phyloP scores from a whole-genome alignment of 306 rosid genomes.

The Acacia crassicarpa region DNA sequence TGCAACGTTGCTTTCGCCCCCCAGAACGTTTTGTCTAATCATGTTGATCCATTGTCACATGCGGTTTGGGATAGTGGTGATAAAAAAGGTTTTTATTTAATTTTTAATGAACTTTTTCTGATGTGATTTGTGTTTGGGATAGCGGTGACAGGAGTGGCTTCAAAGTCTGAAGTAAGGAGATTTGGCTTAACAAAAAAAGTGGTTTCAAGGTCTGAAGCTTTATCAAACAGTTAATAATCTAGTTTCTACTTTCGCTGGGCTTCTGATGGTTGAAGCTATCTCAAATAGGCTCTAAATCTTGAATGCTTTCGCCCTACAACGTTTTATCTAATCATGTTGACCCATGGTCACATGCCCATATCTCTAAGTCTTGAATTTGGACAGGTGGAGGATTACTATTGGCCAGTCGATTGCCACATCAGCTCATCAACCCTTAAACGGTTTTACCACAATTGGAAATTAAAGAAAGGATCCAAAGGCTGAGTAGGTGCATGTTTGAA shows the following conservation, averaged over 20 bases:
- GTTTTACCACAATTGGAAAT: neutral
- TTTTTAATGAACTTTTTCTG: too few species aligned
- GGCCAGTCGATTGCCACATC: neutral
- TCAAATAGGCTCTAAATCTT: too few species aligned
- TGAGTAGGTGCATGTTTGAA: neutral
- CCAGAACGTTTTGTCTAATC: constrained; percentile 8
- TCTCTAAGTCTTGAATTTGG: neutral
- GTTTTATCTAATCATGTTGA: constrained; percentile 23
- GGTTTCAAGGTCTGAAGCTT: too few species aligned
- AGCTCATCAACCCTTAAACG: neutral
- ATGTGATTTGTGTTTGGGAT: too few species aligned
- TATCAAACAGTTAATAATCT: too few species aligned
- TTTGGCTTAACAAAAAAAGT: too few species aligned
- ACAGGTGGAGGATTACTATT: neutral
- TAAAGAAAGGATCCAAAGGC: neutral
- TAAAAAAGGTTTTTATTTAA: too few species aligned
- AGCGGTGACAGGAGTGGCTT: too few species aligned
- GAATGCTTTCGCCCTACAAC: neutral
- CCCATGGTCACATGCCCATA: constrained; percentile 2
- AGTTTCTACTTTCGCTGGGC: too few species aligned
- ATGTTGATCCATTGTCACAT: constrained; percentile 19
- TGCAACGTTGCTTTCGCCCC: neutral
- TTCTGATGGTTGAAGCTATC: too few species aligned
- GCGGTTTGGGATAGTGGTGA: neutral
- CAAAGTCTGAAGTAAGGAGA: too few species aligned